phyloP scores from a whole-genome alignment of 2,329 filamentous ascomycete species.

The Trichoderma simmonsii region DNA sequence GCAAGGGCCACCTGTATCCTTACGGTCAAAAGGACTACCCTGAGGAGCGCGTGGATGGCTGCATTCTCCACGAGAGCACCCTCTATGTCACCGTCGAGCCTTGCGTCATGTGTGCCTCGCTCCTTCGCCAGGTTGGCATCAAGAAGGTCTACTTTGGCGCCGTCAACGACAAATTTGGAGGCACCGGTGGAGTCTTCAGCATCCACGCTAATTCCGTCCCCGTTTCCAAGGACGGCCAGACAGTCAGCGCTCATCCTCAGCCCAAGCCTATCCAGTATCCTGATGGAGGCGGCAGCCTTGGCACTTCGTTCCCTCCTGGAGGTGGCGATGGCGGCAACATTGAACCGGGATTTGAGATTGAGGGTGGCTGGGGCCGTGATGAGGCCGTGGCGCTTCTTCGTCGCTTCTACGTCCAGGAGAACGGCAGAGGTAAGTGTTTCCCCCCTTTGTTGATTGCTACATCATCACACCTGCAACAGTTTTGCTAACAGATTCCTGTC shows the following conservation, averaged over 20 bases:
- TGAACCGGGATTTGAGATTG: conserved; percentile 75
- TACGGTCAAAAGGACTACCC: conserved; percentile 59
- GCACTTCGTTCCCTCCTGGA: conserved; percentile 36
- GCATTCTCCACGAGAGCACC: conserved; percentile 66
- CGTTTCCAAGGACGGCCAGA: conserved; percentile 34
- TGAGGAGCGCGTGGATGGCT: conserved; percentile 57
- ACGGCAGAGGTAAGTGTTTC: conserved; percentile 69
- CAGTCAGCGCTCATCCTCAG: conserved; percentile 40
- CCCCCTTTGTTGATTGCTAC: neutral
- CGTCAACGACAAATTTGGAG: conserved; percentile 94
- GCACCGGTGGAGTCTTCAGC: conserved; percentile 88
- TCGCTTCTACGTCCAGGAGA: conserved; percentile 97
- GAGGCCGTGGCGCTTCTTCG: conserved; percentile 90
- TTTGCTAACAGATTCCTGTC: conserved; percentile 21
- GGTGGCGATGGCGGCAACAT: conserved; percentile 63
- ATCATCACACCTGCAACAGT: neutral
- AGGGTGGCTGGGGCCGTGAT: conserved; percentile 83
- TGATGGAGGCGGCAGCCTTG: conserved; percentile 34
- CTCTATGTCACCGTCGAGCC: conserved; percentile 98
- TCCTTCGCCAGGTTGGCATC: conserved; percentile 84
- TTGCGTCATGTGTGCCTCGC: conserved; percentile 97
- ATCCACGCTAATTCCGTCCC: conserved; percentile 65
- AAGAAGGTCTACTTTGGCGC: conserved; percentile 92
- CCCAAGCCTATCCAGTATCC: conserved; percentile 27
- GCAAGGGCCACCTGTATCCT: conserved; percentile 55